Base-by-base conservation (phyloP, 2,329 filamentous ascomycete genomes). In the Fusarium newnesense region DNA sequence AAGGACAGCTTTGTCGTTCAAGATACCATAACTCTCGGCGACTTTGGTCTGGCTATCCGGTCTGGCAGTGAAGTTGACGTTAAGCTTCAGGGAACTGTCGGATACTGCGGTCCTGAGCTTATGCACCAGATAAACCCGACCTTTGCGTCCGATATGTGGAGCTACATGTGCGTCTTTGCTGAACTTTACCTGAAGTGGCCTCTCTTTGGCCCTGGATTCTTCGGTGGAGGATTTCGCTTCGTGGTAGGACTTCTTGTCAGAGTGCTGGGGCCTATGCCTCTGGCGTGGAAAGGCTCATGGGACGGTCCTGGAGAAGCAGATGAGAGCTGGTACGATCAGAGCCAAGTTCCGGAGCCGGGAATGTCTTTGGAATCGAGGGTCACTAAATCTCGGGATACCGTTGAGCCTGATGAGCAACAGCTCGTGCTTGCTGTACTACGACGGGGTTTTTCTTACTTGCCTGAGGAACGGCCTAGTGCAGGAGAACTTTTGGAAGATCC, bases 301-400 rank as follows among this genome's bases (percentile, higher is more conserved):
- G 9, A 37, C 1, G 60, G 7, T 4, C 15, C 11, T 15, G 40
- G 34, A 1, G 18, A 46, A 39, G 8, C 19, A 12, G 32, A 62
- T 0, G 21, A 57, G 21, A 46, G 21, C 3, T 62, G 40, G 50
- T 58, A 46, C 7, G 50, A 58, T 12, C 39, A 62, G 9, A 39
- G 13, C 4, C n/a, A 2, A n/a, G 5, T 8, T 15, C 26, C 21
- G 0, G 44, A 60, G 2, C 9, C 7, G 4, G 5, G 4, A 1
- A 34, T 21, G n/a, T 30, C 16, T 11, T 50, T 60, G 7, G 57
- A 60, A 3, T 18, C 19, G 5, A 7, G 37, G 2, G 12, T 40
- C 0, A 12, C 9, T 1, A 1, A 11, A 9, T 30, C 44, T 4
- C 0, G 9, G 11, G 26, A 60, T 12, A 2, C 7, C 1, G 1